These are phyloP conservation scores for Gaeumannomyces sp. DNA, from an alignment of 2,329 filamentous ascomycete species.

Conservation along the genomic window DNA sequence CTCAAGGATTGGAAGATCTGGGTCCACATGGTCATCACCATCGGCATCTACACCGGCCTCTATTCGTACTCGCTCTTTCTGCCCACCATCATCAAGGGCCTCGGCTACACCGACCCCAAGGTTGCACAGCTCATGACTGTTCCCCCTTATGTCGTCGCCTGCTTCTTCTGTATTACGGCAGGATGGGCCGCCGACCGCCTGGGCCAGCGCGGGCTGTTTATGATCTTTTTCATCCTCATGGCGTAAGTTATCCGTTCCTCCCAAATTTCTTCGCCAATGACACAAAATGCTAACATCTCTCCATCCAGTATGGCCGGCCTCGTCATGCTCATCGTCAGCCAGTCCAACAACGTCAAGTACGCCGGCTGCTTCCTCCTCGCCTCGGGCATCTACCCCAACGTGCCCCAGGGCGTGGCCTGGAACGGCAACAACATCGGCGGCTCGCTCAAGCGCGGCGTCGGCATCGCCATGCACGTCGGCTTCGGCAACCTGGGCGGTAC, in stretches of 20 bases:
- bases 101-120: conserved; percentile 31
- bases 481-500: conserved; percentile 41
- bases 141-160: conserved; percentile 46
- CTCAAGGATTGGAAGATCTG: conserved; percentile 77
- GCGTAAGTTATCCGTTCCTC: conserved; percentile 11
- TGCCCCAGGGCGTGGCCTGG: conserved; percentile 44
- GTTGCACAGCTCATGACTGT: conserved; percentile 16
- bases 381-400: conserved; percentile 41
- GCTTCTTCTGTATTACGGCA: conserved; percentile 47
- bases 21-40: conserved; percentile 39
- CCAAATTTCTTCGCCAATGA: conserved; percentile 7
- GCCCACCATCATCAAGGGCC: conserved; percentile 56
- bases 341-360: conserved; percentile 20
- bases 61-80: conserved; percentile 50
- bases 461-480: conserved; percentile 46
- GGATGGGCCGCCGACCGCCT: conserved; percentile 50
- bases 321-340: conserved; percentile 22
- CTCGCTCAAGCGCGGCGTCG: conserved; percentile 42
- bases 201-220: conserved; percentile 48
- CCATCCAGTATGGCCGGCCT: conserved; percentile 11
- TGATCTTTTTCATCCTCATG: conserved; percentile 44
- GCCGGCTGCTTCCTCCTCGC: conserved; percentile 32
- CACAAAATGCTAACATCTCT: conserved; percentile 8
- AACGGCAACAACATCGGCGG: conserved; percentile 45
- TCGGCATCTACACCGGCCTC: conserved; percentile 9